Conservation (phyloP, 352 stramenopile species). For the Phytopythium kandeliae region DNA sequence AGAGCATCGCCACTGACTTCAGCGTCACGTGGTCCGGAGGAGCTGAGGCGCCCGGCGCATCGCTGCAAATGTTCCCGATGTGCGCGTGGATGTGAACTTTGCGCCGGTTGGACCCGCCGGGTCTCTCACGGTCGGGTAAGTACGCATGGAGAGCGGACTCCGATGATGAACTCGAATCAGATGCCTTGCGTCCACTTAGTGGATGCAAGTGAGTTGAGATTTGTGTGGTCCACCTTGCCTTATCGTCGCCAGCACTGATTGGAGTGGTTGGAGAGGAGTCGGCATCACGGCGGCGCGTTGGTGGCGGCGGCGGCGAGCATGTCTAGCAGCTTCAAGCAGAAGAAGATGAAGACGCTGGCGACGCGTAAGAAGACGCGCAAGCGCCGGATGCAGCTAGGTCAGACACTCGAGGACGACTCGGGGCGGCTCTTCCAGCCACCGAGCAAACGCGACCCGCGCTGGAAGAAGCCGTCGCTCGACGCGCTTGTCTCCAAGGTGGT, state of each 20-base stretch:
- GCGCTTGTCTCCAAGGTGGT: constrained; percentile 28
- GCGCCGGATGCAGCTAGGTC: constrained; percentile 49
- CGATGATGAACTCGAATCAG: background rate
- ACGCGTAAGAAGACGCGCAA: constrained; percentile 80
- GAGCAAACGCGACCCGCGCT: constrained; percentile 61
- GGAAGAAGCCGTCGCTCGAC: constrained; percentile 58
- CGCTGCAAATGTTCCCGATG: background rate
- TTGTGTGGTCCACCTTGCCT: background rate
- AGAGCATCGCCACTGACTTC: constrained; percentile 14
- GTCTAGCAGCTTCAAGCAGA: constrained; percentile 84
- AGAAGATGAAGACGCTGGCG: constrained; percentile 74
- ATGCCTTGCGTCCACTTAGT: constrained; percentile 1
- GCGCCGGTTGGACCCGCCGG: no score
- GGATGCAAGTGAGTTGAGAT: background rate
- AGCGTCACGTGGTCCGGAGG: background rate
- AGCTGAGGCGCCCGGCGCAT: background rate
- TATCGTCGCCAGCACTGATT: background rate
- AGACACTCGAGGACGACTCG: constrained; percentile 64
- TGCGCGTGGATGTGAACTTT: constrained; percentile 4
- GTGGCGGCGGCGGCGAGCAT: constrained; percentile 17
- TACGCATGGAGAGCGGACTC: no score
- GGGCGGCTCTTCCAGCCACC: constrained; percentile 65
- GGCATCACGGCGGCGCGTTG: background rate
- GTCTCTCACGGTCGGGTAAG: no score
- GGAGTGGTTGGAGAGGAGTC: constrained; percentile 2